These are phyloP conservation scores for Xylaria hypoxylon DNA, from an alignment of 2,329 filamentous ascomycete species.

Conservation along the genomic window DNA sequence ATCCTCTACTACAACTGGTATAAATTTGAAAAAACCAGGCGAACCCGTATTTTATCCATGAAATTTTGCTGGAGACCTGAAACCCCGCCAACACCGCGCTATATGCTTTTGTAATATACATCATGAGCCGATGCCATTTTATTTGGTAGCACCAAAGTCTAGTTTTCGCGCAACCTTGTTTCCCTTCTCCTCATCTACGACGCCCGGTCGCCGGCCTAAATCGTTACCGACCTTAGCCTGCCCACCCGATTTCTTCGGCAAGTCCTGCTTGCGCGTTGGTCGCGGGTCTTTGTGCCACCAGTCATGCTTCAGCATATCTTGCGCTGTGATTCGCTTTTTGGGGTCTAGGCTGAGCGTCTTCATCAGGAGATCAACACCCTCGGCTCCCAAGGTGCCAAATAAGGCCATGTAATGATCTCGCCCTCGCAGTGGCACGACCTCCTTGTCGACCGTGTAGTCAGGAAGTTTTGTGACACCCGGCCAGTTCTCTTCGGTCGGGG, in stretches of 20 bases:
- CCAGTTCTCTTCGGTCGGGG: conserved; percentile 94
- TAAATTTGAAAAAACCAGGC: not conserved
- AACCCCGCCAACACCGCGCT: conserved; percentile 40
- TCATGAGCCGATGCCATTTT: conserved; percentile 37
- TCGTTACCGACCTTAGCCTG: conserved; percentile 83
- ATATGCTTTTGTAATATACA: conserved; percentile 27
- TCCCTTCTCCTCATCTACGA: conserved; percentile 74
- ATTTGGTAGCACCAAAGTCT: conserved; percentile 73
- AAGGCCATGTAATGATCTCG: conserved; percentile 78
- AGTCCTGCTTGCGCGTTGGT: conserved; percentile 82
- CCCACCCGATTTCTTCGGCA: conserved; percentile 81
- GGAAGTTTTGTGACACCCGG: conserved; percentile 86
- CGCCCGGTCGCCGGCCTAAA: conserved; percentile 79
- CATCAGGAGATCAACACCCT: conserved; percentile 90
- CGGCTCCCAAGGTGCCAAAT: conserved; percentile 83
- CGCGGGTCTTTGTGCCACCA: conserved; percentile 90
- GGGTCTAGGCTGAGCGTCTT: conserved; percentile 88
- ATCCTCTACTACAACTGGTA: conserved; percentile 1
- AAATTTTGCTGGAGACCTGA: conserved; percentile 8
- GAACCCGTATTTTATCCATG: not conserved
- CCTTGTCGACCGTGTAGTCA: conserved; percentile 79
- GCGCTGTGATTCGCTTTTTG: conserved; percentile 81
- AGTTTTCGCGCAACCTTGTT: conserved; percentile 86
- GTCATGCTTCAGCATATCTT: conserved; percentile 80
- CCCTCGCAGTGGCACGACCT: conserved; percentile 69